Percentiles rank a stretch among this genome's conserved stretches.
Conservation (phyloP, 371 early-diverging fungal species). For the Lichtheimia hyalospora region DNA sequence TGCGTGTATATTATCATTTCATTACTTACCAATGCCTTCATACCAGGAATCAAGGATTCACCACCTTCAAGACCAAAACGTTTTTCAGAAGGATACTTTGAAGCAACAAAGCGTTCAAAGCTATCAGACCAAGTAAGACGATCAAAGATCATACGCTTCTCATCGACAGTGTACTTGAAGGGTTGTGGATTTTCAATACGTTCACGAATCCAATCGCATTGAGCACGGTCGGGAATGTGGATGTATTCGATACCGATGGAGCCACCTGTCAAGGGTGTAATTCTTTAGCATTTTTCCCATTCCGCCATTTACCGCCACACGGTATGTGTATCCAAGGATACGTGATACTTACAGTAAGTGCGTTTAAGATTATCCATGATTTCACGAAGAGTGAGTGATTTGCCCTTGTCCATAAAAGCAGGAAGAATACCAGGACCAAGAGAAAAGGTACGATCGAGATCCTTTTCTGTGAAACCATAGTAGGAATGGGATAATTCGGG, state of each 20-base stretch:
- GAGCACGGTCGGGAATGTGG: conserved; percentile 94
- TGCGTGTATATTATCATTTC: neutral
- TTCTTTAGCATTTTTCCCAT: neutral
- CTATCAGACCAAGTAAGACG: conserved; percentile 96
- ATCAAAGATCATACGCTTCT: conserved; percentile 91
- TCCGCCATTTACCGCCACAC: neutral
- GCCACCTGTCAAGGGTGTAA: conserved; percentile 54
- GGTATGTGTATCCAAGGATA: neutral
- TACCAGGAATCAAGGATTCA: conserved; percentile 95
- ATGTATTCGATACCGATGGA: conserved; percentile 96
- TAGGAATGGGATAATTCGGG: conserved; percentile 85
- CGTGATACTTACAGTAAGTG: conserved; percentile 88
- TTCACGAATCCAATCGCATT: conserved; percentile 96
- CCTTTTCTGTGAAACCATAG: conserved; percentile 93
- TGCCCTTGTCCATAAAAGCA: conserved; percentile 68
- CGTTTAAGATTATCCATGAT: conserved; percentile 80
- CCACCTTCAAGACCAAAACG: conserved; percentile 98
- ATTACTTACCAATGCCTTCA: conserved; percentile 88
- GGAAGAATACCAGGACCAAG: conserved; percentile 96
- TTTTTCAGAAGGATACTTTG: conserved; percentile 95
- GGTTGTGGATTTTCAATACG: conserved; percentile 89
- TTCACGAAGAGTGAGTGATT: conserved; percentile 84
- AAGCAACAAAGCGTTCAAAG: conserved; percentile 93
- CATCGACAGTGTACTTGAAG: conserved; percentile 80
- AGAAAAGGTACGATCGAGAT: conserved; percentile 88